phyloP scores from a whole-genome alignment of 768 basidiomycete genomes.

The Psilocybe azurescens region DNA sequence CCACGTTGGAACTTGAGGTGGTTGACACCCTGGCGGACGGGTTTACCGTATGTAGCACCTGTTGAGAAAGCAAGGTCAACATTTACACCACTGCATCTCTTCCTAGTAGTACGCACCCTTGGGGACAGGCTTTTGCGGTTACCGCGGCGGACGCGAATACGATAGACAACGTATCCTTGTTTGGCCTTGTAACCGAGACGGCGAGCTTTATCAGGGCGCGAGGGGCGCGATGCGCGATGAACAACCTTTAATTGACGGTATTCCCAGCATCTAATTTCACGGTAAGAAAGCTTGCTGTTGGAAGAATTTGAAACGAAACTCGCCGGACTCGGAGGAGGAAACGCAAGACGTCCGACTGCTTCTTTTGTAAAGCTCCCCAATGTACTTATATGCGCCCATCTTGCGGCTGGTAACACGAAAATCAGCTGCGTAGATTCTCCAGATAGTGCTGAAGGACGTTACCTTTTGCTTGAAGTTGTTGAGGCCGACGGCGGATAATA shows the following conservation, averaged over 20 bases:
- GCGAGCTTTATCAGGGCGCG: conserved; percentile 98
- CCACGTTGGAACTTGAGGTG: conserved; percentile 98
- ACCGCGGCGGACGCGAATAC: conserved; percentile 95
- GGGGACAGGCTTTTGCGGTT: conserved; percentile 98
- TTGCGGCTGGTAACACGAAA: conserved; percentile 45
- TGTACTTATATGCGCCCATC: conserved; percentile 96
- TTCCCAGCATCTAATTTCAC: conserved; percentile 84
- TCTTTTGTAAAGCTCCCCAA: conserved; percentile 98
- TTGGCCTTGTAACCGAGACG: conserved; percentile 99
- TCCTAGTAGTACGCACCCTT: conserved; percentile 68
- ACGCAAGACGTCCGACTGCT: conserved; percentile 95
- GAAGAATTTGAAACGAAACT: conserved; percentile 28
- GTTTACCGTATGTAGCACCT: conserved; percentile 99
- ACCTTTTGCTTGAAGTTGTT: conserved; percentile 47
- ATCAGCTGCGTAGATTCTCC: conserved; percentile 16
- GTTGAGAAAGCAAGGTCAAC: conserved; percentile 2
- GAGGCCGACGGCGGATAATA: conserved; percentile 35
- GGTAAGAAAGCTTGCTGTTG: background rate
- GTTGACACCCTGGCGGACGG: conserved; percentile 99
- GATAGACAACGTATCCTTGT: conserved; percentile 99
- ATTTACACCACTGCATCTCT: background rate
- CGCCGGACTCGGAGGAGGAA: conserved; percentile 97
- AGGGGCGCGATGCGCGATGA: conserved; percentile 97
- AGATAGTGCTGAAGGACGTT: conserved; percentile 24
- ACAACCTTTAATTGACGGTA: conserved; percentile 98